phyloP scores from a whole-genome alignment of 768 basidiomycete genomes.

The Calocera viscosa region DNA sequence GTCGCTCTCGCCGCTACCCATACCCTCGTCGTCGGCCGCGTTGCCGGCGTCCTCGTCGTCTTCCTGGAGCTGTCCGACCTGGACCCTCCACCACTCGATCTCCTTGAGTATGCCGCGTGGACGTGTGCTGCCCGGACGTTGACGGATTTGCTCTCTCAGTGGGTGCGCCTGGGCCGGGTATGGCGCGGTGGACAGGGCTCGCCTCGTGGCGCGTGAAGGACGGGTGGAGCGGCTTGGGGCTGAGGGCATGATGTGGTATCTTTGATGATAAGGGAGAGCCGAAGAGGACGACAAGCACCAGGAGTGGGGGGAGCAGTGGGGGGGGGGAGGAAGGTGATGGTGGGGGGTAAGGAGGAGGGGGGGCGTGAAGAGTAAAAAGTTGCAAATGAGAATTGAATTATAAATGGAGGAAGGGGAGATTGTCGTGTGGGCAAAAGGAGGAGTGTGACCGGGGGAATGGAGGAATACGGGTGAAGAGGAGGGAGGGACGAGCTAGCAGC shows the following conservation, averaged over 20 bases:
- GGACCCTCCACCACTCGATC: slow-evolving; percentile 79
- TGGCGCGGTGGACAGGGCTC: slow-evolving; percentile 55
- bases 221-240: slow-evolving; percentile 46
- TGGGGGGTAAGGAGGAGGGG: neutral
- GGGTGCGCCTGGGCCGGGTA: slow-evolving; percentile 38
- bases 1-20: slow-evolving; percentile 24
- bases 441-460: neutral
- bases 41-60: neutral
- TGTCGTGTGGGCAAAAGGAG: neutral
- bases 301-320: neutral
- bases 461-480: neutral
- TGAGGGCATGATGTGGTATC: neutral
- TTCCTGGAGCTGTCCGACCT: slow-evolving; percentile 47
- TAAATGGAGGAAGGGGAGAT: neutral
- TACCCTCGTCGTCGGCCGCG: slow-evolving; percentile 20
- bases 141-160: slow-evolving; percentile 21
- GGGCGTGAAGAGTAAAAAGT: slow-evolving; percentile 6
- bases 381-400: slow-evolving; percentile 1
- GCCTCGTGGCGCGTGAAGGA: slow-evolving; percentile 63
- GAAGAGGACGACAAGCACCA: slow-evolving; percentile 1
- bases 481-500: neutral
- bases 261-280: slow-evolving; percentile 6
- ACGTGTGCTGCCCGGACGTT: slow-evolving; percentile 29
- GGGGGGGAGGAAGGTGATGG: neutral
- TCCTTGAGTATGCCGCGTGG: slow-evolving; percentile 50